Evolutionary conservation across 1,284 basidiomycete species (phyloP).

Genomic region (Coniferiporia weirii): DNA sequence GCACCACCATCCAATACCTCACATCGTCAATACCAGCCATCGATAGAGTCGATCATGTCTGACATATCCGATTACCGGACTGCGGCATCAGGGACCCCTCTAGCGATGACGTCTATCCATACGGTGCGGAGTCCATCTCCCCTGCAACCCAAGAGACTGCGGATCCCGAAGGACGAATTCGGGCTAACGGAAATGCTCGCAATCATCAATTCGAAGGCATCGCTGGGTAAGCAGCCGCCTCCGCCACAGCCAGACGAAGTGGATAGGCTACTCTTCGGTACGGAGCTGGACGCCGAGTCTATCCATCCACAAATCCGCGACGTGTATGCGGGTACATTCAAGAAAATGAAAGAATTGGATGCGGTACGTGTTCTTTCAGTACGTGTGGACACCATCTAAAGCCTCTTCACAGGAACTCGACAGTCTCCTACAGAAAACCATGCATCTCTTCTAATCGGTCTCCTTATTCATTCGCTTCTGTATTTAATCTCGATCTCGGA

Average conservation of each 20-base stretch:
- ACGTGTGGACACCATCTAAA: neutral
- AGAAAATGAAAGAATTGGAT: slow-evolving; percentile 76
- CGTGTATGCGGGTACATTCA: slow-evolving; percentile 65
- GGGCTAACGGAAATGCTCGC: slow-evolving; percentile 80
- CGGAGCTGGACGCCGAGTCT: slow-evolving; percentile 50
- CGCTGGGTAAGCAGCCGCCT: slow-evolving; percentile 30
- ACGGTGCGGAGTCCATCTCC: slow-evolving; percentile 26
- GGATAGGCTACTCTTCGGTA: slow-evolving; percentile 70
- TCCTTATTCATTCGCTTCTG: neutral
- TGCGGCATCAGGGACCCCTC: slow-evolving; percentile 32
- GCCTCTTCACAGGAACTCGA: slow-evolving; percentile 11
- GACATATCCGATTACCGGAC: slow-evolving; percentile 54
- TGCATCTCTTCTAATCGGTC: slow-evolving; percentile 5
- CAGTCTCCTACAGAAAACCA: slow-evolving; percentile 13
- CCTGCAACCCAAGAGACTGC: slow-evolving; percentile 32
- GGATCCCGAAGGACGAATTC: slow-evolving; percentile 76
- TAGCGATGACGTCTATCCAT: slow-evolving; percentile 23
- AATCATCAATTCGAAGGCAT: slow-evolving; percentile 67
- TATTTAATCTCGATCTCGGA: neutral
- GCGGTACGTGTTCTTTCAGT: slow-evolving; percentile 42
- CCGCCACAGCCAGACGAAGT: slow-evolving; percentile 50
- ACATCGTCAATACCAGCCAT: slow-evolving; percentile 41
- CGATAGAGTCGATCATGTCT: slow-evolving; percentile 61
- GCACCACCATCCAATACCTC: slow-evolving; percentile 29
- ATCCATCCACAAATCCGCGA: slow-evolving; percentile 71